Base-by-base conservation (phyloP, 176 grass and related monocot species). In the Oryza meridionalis region DNA sequence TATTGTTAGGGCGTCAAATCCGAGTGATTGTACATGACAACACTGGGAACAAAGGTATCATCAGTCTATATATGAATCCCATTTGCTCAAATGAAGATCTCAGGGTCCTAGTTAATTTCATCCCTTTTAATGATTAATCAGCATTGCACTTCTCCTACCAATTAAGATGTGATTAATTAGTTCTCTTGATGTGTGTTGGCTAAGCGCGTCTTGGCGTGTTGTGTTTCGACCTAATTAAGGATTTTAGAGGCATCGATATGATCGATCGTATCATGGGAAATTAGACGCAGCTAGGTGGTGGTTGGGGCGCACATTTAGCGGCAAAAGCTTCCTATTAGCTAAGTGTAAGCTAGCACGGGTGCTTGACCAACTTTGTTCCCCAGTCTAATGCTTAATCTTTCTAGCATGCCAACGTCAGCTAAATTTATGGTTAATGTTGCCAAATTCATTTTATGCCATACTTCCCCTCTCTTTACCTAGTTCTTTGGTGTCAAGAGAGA, bases 161-260 rank as follows among this genome's bases (percentile, higher is more conserved):
- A 62, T 19, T 62, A 24, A 62, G 24, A 62, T 58, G 53, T n/a
- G 58, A 62, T 62, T 58, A n/a, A 58, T 58, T 9, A 62, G n/a
- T 16, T 22, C 32, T 12, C 7, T 32, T 78, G 8, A 62, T 16
- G 70, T 16, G 70, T 2, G 15, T 13, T 22, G 38, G 69, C 37
- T 74, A 51, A 72, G 45, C n/a, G 11, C 14, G 1, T 3, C 25
- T 73, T 68, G 62, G 12, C n/a, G 31, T n/a, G 2, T n/a, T 25
- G 19, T 31, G 17, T 76, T 76, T 89, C 65, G 71, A 53, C 64
- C 42, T 85, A 67, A 89, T 70, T 77, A 65, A 89, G 77, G 82
- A 71, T 81, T 81, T 89, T 49, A 9, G 64, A 44, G 17, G 64
- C 70, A 63, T 42, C 29, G 6, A 11, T 73, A 26, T 1, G 0